These are phyloP conservation scores for Tubosaeta sp. DNA, from an alignment of 768 basidiomycete species.

Conservation along the genomic window DNA sequence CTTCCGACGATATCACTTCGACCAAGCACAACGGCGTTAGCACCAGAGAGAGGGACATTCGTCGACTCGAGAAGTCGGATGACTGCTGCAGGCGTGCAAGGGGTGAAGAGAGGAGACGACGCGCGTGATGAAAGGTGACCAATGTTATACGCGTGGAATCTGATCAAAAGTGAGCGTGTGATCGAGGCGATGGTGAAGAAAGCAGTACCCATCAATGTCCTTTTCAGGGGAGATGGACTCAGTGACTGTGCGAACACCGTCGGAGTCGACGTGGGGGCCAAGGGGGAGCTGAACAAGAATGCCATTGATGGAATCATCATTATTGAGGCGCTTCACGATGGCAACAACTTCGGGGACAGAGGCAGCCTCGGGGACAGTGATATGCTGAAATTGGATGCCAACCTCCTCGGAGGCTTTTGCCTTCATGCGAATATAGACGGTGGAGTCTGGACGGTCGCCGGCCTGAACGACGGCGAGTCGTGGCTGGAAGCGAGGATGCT, in stretches of 20 bases:
- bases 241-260: slow-evolving; percentile 87
- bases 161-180: slow-evolving; percentile 27
- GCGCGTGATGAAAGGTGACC: slow-evolving; percentile 91
- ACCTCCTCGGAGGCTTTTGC: slow-evolving; percentile 91
- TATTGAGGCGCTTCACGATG: slow-evolving; percentile 77
- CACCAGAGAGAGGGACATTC: slow-evolving; percentile 70
- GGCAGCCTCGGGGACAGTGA: slow-evolving; percentile 65
- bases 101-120: slow-evolving; percentile 82
- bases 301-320: slow-evolving; percentile 76
- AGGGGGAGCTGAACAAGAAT: slow-evolving; percentile 96
- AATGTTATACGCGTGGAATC: slow-evolving; percentile 98
- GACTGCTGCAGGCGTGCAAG: slow-evolving; percentile 94
- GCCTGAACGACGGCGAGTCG: slow-evolving; percentile 92
- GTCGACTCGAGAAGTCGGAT: slow-evolving; percentile 88
- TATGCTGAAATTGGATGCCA: slow-evolving; percentile 83
- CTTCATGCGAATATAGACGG: slow-evolving; percentile 96
- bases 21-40: slow-evolving; percentile 88
- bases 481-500: slow-evolving; percentile 85
- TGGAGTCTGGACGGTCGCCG: slow-evolving; percentile 86
- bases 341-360: slow-evolving; percentile 72
- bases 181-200: slow-evolving; percentile 3
- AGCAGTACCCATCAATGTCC: slow-evolving; percentile 88
- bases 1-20: slow-evolving; percentile 97
- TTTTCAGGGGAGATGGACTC: slow-evolving; percentile 92
- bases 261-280: slow-evolving; percentile 72